Evolutionary conservation across 1,284 basidiomycete species (phyloP).

Genomic region (Ustilago lituana): DNA sequence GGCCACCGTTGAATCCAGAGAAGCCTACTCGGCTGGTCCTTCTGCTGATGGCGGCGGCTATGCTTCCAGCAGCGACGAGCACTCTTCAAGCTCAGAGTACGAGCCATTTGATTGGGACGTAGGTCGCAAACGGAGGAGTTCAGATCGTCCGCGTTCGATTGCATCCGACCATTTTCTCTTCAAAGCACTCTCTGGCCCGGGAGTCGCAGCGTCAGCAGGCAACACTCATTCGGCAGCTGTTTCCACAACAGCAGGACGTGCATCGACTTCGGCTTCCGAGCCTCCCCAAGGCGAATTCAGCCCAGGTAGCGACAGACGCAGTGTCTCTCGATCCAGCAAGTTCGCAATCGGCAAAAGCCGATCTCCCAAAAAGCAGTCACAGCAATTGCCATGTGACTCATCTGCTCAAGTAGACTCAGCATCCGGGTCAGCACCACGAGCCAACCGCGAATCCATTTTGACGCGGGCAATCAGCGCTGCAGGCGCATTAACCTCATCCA

Average conservation of each 20-base stretch:
- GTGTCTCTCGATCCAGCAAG: constrained; percentile 14
- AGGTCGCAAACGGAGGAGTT: constrained; percentile 29
- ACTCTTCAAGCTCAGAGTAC: constrained; percentile 41
- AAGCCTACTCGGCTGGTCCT: constrained; percentile 52
- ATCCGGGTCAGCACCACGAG: constrained; percentile 4
- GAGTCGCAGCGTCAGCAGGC: constrained; percentile 6
- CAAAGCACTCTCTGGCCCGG: constrained; percentile 4
- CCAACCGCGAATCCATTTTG: constrained; percentile 23
- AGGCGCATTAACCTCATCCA: constrained; percentile 10
- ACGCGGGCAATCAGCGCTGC: constrained; percentile 25
- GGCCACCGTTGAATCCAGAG: constrained; percentile 34
- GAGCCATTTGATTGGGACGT: constrained; percentile 56
- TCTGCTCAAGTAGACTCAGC: constrained; percentile 3
- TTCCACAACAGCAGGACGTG: constrained; percentile 11
- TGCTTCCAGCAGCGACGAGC: constrained; percentile 37
- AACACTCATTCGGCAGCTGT: too few relatives aligned
- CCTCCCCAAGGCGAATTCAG: constrained; percentile 7
- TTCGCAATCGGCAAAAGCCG: constrained; percentile 1
- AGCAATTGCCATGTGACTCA: constrained; percentile 16
- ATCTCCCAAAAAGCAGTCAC: constrained; percentile 18
- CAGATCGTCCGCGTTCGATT: constrained; percentile 26
- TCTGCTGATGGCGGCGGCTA: constrained; percentile 35
- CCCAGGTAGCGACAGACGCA: constrained; percentile 5
- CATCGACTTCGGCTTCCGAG: constrained; percentile 11
- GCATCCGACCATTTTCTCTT: constrained; percentile 10